Conservation (phyloP, 805 yeast species). For the Priceomyces carsonii region DNA sequence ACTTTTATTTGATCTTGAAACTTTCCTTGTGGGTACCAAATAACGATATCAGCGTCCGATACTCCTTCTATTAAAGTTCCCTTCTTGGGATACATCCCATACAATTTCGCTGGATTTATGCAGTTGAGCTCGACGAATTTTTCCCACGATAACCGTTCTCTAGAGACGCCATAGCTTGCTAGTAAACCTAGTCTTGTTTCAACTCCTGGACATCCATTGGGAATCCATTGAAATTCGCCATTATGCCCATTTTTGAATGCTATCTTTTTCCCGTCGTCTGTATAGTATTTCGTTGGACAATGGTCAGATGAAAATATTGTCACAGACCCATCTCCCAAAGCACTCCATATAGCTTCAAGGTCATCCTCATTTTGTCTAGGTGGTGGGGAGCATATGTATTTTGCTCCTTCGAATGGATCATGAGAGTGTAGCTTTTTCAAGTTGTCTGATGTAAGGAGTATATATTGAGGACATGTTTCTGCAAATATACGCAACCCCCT, state of each 20-base stretch:
- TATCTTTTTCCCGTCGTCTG: slow-evolving; percentile 41
- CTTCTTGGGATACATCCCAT: slow-evolving; percentile 41
- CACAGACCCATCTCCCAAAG: slow-evolving; percentile 47
- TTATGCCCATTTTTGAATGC: slow-evolving; percentile 42
- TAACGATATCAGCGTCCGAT: slow-evolving; percentile 50
- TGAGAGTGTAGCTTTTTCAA: slow-evolving; percentile 19
- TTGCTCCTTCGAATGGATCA: slow-evolving; percentile 44
- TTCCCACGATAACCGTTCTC: slow-evolving; percentile 39
- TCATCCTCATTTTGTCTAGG: slow-evolving; percentile 40
- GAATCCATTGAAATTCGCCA: slow-evolving; percentile 43
- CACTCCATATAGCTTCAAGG: slow-evolving; percentile 46
- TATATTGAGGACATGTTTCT: slow-evolving; percentile 53
- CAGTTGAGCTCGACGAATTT: slow-evolving; percentile 46
- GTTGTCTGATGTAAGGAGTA: slow-evolving; percentile 42
- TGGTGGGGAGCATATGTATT: slow-evolving; percentile 53
- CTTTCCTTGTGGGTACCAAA: slow-evolving; percentile 45
- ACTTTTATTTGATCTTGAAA: slow-evolving; percentile 19
- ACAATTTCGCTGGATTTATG: slow-evolving; percentile 47
- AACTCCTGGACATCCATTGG: slow-evolving; percentile 52
- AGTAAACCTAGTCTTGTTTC: slow-evolving; percentile 48
- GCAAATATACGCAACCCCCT: slow-evolving; percentile 44
- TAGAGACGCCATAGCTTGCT: slow-evolving; percentile 45
- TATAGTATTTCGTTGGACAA: slow-evolving; percentile 45
- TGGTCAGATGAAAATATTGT: slow-evolving; percentile 49
- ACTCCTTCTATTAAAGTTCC: slow-evolving; percentile 47